A percentile compares a stretch with the other conserved stretches of the same genome.
These are phyloP conservation scores for Closterium sp. DNA, from an alignment of 139 green algal species.

Conservation along the genomic window DNA sequence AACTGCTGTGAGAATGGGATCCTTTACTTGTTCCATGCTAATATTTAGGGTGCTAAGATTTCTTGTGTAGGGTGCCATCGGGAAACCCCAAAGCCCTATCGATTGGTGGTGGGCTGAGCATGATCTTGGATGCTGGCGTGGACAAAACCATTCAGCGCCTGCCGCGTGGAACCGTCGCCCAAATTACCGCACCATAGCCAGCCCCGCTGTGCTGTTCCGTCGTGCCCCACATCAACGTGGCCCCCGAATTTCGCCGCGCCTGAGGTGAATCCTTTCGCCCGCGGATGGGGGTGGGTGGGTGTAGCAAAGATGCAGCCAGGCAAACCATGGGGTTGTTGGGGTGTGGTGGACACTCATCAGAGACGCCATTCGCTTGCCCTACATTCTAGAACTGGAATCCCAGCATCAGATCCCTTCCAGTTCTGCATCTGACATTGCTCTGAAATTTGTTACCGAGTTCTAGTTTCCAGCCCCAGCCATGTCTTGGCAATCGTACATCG, in stretches of 20 bases:
- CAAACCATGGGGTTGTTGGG: too few species aligned
- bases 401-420: background rate
- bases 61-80: background rate
- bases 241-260: background rate
- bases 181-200: background rate
- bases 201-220: too few species aligned
- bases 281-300: too few species aligned
- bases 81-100: background rate
- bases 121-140: background rate
- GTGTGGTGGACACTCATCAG: too few species aligned
- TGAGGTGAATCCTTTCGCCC: background rate
- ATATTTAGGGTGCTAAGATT: background rate
- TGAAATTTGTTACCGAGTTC: too few species aligned
- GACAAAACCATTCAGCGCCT: background rate
- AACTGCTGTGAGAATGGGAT: too few species aligned
- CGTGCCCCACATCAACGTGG: background rate
- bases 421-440: background rate
- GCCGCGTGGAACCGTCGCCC: background rate
- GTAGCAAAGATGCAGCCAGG: too few species aligned
- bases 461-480: slow-evolving; percentile 26
- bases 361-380: background rate
- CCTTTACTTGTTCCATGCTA: too few species aligned
- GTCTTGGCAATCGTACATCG: slow-evolving; percentile 55
- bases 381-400: too few species aligned
- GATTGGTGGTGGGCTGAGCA: background rate